Percentiles rank a stretch among this genome's conserved stretches.
These are phyloP conservation scores for Medicago lupulina DNA, from an alignment of 306 rosid species.

Conservation along the genomic window DNA sequence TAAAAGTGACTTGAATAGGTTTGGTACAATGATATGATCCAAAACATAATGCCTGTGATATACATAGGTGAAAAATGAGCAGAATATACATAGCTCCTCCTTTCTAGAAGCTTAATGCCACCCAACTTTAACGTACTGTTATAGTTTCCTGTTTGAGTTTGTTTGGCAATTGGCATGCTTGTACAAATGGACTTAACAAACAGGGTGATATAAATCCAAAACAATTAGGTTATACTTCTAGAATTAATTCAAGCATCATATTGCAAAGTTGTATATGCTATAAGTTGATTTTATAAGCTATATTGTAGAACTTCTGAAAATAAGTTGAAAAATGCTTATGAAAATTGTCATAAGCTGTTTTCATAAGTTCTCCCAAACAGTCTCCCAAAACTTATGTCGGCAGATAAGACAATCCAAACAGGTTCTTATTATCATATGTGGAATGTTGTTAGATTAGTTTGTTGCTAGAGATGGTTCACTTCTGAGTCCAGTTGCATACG, in stretches of 20 bases:
- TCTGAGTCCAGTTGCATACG: neutral
- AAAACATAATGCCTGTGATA: neutral
- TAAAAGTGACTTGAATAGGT: conserved; percentile 4
- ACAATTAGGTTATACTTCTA: neutral
- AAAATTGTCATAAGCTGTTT: too few relatives aligned
- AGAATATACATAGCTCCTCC: neutral
- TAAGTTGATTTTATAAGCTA: too few relatives aligned
- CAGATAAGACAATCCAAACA: too few relatives aligned
- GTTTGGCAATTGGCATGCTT: conserved; percentile 9
- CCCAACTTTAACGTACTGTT: neutral
- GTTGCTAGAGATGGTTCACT: conserved; percentile 5
- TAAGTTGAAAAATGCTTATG: too few relatives aligned
- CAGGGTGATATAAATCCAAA: neutral
- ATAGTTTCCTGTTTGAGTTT: neutral
- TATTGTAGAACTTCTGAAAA: too few relatives aligned
- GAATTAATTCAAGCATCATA: neutral
- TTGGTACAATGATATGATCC: neutral
- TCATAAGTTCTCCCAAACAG: too few relatives aligned
- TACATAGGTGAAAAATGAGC: neutral
- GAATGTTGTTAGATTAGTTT: neutral
- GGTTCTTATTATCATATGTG: neutral
- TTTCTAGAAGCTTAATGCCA: neutral
- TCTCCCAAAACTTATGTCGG: too few relatives aligned
- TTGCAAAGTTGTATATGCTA: neutral
- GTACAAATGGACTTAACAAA: neutral